These are phyloP conservation scores for Exophiala alcalophila DNA, from an alignment of 2,329 filamentous ascomycete genomes.

Conservation along the genomic window DNA sequence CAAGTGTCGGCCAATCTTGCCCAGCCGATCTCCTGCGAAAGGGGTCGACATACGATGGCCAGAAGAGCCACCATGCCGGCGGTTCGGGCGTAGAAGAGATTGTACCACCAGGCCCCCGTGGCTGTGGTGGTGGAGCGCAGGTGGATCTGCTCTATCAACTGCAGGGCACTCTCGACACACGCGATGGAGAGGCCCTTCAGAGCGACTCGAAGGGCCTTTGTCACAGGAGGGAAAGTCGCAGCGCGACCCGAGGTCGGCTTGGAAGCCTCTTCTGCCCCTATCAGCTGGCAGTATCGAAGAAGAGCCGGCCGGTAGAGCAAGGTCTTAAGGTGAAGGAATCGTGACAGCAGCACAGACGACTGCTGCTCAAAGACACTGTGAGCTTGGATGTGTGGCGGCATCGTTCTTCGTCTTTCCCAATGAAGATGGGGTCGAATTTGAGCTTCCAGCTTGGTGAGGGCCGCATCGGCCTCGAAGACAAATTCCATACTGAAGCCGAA, in stretches of 20 bases:
- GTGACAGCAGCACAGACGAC: constrained; percentile 6
- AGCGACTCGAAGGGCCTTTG: constrained; percentile 2
- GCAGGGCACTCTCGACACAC: constrained; percentile 7
- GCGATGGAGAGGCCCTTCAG: neutral
- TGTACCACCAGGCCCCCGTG: constrained; percentile 14
- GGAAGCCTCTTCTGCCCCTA: neutral
- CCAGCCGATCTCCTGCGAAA: neutral
- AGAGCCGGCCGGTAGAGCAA: constrained; percentile 10
- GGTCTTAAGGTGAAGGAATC: constrained; percentile 4
- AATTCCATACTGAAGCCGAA: constrained; percentile 3
- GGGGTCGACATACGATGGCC: constrained; percentile 4
- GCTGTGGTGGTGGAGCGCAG: constrained; percentile 4
- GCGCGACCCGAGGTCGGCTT: neutral
- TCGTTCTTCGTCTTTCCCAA: constrained; percentile 1
- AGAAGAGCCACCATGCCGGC: constrained; percentile 9
- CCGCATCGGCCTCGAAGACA: constrained; percentile 1
- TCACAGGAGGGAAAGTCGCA: no score
- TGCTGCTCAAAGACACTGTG: constrained; percentile 5
- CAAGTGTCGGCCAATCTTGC: constrained; percentile 1
- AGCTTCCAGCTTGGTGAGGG: constrained; percentile 2
- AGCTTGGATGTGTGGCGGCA: neutral
- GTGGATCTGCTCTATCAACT: constrained; percentile 8
- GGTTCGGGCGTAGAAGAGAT: constrained; percentile 11
- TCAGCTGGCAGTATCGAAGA: constrained; percentile 6
- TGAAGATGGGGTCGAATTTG: constrained; percentile 5